Evolutionary conservation across 1,284 basidiomycete species (phyloP).

Genomic region (Ustilago esculenta): DNA sequence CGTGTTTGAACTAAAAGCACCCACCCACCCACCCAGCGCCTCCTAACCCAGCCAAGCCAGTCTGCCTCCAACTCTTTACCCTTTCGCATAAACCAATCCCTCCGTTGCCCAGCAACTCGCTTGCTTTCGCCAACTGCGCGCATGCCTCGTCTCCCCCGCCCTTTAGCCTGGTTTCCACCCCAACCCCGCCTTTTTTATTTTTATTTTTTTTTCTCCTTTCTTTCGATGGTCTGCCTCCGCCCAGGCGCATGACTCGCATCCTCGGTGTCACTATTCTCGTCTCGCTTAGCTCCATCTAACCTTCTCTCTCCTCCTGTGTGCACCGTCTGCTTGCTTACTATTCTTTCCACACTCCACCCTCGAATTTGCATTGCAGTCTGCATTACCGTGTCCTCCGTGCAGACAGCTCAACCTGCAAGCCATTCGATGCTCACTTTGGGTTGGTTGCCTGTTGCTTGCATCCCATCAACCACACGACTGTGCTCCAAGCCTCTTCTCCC

Average conservation of each 20-base stretch:
- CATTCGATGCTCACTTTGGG: too few species aligned
- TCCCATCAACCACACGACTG: too few species aligned
- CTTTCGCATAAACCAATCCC: slow-evolving; percentile 2
- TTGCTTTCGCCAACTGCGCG: not conserved
- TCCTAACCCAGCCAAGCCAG: not conserved
- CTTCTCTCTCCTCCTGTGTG: not conserved
- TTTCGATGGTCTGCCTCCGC: not conserved
- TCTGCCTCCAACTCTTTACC: not conserved
- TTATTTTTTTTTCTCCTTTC: too few species aligned
- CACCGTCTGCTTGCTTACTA: too few species aligned
- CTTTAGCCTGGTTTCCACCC: slow-evolving; percentile 15
- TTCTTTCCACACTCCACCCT: too few species aligned
- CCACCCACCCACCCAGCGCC: too few species aligned
- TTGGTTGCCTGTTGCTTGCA: too few species aligned
- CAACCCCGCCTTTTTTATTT: slow-evolving; percentile 19
- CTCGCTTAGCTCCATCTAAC: slow-evolving; percentile 3
- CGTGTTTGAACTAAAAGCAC: slow-evolving; percentile 4
- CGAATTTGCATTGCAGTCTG: too few species aligned
- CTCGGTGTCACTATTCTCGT: not conserved
- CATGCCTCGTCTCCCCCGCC: slow-evolving; percentile 1
- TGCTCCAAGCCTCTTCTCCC: too few species aligned
- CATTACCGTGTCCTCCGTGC: too few species aligned
- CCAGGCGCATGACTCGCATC: too few species aligned
- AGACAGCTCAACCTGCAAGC: too few species aligned
- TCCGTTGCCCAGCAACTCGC: slow-evolving; percentile 20